Evolutionary conservation across 768 basidiomycete species (phyloP).

Genomic region (Tremella fuciformis): DNA sequence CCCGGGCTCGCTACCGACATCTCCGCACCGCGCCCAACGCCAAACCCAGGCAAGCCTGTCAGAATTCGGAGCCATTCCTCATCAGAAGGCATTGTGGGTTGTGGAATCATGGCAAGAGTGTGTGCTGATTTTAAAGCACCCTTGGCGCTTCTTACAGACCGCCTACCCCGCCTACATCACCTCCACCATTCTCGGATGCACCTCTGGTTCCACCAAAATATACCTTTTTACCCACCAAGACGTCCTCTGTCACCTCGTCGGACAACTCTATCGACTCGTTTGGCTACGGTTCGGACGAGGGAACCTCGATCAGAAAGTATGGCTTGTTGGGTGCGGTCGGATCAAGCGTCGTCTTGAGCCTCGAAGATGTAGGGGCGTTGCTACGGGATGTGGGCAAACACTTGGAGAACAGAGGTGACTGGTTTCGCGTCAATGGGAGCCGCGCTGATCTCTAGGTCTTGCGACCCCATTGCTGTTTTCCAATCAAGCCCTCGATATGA

Average conservation of each 20-base stretch:
- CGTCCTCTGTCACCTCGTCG: conserved; percentile 20
- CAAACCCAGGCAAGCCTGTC: neutral
- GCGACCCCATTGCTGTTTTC: conserved; percentile 91
- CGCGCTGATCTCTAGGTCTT: conserved; percentile 54
- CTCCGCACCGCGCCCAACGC: neutral
- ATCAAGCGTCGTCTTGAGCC: conserved; percentile 23
- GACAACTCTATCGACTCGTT: conserved; percentile 40
- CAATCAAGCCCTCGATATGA: conserved; percentile 79
- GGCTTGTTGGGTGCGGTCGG: conserved; percentile 40
- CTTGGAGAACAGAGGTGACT: conserved; percentile 37
- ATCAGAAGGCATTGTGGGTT: neutral
- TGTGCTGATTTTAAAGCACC: neutral
- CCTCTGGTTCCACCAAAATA: conserved; percentile 34
- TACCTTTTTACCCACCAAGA: conserved; percentile 31
- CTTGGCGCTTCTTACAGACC: neutral
- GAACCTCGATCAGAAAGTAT: conserved; percentile 23
- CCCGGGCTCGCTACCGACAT: neutral
- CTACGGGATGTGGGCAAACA: conserved; percentile 37
- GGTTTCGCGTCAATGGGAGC: conserved; percentile 3
- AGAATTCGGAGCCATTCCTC: conserved; percentile 2
- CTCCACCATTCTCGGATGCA: conserved; percentile 7
- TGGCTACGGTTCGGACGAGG: conserved; percentile 28
- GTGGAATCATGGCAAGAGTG: neutral
- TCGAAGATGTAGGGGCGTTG: conserved; percentile 36
- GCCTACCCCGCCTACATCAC: neutral